These are phyloP conservation scores for Phylloporus arenicola DNA, from an alignment of 768 basidiomycete species.

Conservation along the genomic window DNA sequence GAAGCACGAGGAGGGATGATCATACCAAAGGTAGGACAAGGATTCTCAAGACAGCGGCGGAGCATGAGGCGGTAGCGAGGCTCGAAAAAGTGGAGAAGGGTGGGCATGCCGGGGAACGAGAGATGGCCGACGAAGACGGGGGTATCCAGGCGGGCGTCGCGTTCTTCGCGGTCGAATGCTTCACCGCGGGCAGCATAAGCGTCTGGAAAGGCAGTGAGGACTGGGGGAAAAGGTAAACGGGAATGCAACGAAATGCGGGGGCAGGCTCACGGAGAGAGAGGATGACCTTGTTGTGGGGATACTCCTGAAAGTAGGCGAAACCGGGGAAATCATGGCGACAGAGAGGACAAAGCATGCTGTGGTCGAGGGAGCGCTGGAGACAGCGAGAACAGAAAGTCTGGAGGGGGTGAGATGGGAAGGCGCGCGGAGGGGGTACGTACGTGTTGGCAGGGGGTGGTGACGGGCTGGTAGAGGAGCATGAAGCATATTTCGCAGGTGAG, in stretches of 20 bases:
- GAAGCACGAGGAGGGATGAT: conserved; percentile 60
- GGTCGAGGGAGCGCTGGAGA: conserved; percentile 86
- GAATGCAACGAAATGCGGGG: conserved; percentile 6
- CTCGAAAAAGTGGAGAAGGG: conserved; percentile 88
- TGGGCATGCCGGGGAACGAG: conserved; percentile 88
- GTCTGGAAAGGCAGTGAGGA: conserved; percentile 65
- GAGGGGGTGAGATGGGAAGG: conserved; percentile 9
- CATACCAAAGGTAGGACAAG: conserved; percentile 86
- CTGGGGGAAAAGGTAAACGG: conserved; percentile 31
- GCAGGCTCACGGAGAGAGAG: conserved; percentile 55
- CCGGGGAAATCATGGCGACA: conserved; percentile 77
- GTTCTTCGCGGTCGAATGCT: conserved; percentile 69
- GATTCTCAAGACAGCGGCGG: conserved; percentile 81
- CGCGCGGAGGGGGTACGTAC: conserved; percentile 39
- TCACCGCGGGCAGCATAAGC: conserved; percentile 59
- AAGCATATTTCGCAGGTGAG: conserved; percentile 92
- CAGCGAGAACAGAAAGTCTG: conserved; percentile 91
- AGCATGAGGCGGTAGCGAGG: conserved; percentile 96
- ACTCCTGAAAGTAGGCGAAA: conserved; percentile 75
- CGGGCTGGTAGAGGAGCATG: conserved; percentile 73
- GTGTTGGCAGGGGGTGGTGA: conserved; percentile 95
- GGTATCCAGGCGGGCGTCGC: conserved; percentile 73
- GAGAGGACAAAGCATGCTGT: conserved; percentile 74
- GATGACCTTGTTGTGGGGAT: conserved; percentile 67
- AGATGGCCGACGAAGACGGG: conserved; percentile 90